Base-by-base conservation (phyloP, 1,139 yeast genomes). In the Eremothecium sinecaudum region DNA sequence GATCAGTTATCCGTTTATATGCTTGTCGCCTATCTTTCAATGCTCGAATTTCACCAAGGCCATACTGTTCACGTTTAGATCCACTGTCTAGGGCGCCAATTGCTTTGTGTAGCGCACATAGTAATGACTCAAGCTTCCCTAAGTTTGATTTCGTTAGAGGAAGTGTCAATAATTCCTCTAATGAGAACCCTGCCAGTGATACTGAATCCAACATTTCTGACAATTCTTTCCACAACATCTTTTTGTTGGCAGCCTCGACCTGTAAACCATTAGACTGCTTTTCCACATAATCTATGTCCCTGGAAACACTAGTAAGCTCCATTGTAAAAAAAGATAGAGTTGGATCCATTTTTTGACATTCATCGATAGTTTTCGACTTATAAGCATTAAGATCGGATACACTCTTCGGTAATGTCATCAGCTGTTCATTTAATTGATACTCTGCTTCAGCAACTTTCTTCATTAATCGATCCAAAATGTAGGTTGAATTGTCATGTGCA, bases 191-290 rank as follows among this genome's bases (percentile, higher is more conserved):
- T 41, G 77, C 74, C 27, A 86, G 64, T 37, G 79, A 72, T 5
- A 83, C 81, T 16, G 84, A 79, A 33, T 72, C 71, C 40, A 84
- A 60, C 33, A 84, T 66, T n/a, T 69, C 71, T 36, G 73, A 71
- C 38, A 86, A 67, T 39, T 82, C 90, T 34, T 70, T 72, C 66
- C 76, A 79, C 26, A 87, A 63, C 14, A 69, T 58, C 48, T 82
- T 82, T 56, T 82, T 83, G 57, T 87, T 87, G 24, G 83, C 77
- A 4, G 90, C 75, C 47, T 78, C 79, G 3, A 86, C 80, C 58
- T 87, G 96, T 21, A 86, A 61, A 33, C 95, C 95, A 47, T 78
- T 75, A 2, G 86, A 77, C 50, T 81, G 82, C 28, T 68, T 65
- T 52, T 86, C 95, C 33, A 86, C 78, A 35, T 69, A 71, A 31